Conservation (phyloP, 805 yeast genomes). For the Saturnispora ahearnii region DNA sequence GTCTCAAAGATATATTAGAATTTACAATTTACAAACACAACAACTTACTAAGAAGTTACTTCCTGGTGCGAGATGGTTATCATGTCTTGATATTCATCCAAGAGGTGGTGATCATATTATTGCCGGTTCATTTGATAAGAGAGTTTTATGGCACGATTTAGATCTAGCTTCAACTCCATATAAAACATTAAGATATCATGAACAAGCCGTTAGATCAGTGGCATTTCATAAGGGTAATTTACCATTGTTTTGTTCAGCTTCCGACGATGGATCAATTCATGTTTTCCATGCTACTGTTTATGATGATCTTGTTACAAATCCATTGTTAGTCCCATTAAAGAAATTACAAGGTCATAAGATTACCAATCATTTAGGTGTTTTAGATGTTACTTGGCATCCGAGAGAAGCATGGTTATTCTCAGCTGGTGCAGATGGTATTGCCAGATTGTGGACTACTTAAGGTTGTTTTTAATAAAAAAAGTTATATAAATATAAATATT, state of each 20-base stretch:
- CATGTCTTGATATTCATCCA: conserved; percentile 88
- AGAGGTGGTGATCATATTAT: conserved; percentile 84
- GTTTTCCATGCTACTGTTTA: conserved; percentile 95
- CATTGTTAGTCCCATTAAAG: conserved; percentile 91
- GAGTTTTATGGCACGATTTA: conserved; percentile 95
- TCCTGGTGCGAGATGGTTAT: conserved; percentile 96
- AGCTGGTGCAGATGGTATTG: conserved; percentile 95
- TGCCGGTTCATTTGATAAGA: conserved; percentile 88
- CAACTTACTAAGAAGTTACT: conserved; percentile 69
- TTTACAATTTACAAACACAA: conserved; percentile 87
- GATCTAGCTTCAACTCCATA: conserved; percentile 85
- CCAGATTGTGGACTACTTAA: conserved; percentile 90
- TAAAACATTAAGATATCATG: conserved; percentile 91
- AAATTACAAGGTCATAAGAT: conserved; percentile 86
- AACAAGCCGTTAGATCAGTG: conserved; percentile 84
- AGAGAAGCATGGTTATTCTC: conserved; percentile 96
- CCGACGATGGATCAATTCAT: conserved; percentile 90
- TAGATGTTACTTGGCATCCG: conserved; percentile 92
- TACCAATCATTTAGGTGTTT: conserved; percentile 72
- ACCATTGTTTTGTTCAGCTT: conserved; percentile 89
- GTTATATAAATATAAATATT: background rate
- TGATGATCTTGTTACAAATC: conserved; percentile 92
- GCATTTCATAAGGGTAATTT: conserved; percentile 76
- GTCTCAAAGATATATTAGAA: conserved; percentile 84
- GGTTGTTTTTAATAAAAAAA: too few species aligned